Conservation (phyloP, 2,329 filamentous ascomycete species). For the Niveomyces coronatus region DNA sequence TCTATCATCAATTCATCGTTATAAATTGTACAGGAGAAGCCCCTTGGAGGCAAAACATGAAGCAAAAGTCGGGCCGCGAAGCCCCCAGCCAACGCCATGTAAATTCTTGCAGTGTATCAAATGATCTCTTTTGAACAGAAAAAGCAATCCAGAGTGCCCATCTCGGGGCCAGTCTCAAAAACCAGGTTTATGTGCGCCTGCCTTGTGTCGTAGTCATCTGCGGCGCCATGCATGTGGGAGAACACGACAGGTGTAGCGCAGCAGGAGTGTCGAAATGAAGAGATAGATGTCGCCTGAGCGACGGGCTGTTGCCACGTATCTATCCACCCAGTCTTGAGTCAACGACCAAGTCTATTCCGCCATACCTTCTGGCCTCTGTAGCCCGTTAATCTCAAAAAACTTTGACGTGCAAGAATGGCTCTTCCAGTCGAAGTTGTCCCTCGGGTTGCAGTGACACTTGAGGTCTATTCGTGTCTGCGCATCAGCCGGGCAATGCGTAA, state of each 20-base stretch:
- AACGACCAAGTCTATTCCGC: constrained; percentile 46
- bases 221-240: too few relatives aligned
- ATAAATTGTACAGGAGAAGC: background rate
- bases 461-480: constrained; percentile 75
- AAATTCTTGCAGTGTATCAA: constrained; percentile 1
- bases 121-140: background rate
- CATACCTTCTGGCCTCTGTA: constrained; percentile 81
- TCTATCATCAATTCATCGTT: background rate
- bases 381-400: constrained; percentile 73
- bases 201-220: too few relatives aligned
- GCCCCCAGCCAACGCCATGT: constrained; percentile 5
- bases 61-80: background rate
- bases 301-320: constrained; percentile 10
- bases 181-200: too few relatives aligned
- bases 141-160: background rate
- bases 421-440: constrained; percentile 99
- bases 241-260: too few relatives aligned
- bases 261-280: too few relatives aligned
- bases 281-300: too few relatives aligned
- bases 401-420: constrained; percentile 86
- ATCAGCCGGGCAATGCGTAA: constrained; percentile 92
- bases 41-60: background rate
- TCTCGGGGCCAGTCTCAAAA: background rate
- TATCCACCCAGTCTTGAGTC: too few relatives aligned
- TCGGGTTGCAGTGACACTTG: constrained; percentile 89